phyloP scores from a whole-genome alignment of 345 rosid species.

The Salix caprea region DNA sequence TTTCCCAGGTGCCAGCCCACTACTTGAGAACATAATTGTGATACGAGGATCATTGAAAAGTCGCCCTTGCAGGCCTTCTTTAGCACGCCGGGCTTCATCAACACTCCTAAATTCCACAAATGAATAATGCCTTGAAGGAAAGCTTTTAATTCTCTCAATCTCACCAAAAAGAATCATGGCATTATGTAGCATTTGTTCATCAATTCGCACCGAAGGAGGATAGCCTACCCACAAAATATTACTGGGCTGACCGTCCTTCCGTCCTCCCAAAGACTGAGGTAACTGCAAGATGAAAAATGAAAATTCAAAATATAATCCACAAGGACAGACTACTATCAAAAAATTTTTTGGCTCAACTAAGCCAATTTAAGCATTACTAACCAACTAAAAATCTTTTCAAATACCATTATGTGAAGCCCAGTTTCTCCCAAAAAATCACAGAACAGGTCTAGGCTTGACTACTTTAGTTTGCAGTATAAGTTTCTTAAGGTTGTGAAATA shows the following conservation, averaged over 20 bases:
- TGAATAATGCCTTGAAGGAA: constrained; percentile 73
- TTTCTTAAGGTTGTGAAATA: neutral
- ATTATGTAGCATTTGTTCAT: constrained; percentile 94
- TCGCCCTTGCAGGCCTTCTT: constrained; percentile 91
- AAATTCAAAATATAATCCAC: neutral
- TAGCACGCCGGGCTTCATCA: constrained; percentile 93
- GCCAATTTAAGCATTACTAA: neutral
- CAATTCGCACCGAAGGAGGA: constrained; percentile 86
- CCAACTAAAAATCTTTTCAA: neutral
- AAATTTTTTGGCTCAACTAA: neutral
- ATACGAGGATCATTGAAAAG: constrained; percentile 88
- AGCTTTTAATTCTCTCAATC: constrained; percentile 82
- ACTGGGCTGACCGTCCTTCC: constrained; percentile 70
- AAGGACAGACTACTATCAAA: neutral
- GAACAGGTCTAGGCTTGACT: neutral
- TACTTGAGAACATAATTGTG: constrained; percentile 73
- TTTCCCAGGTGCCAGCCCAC: constrained; percentile 60
- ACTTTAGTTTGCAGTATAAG: neutral
- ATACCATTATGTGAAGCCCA: neutral
- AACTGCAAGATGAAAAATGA: constrained; percentile 31
- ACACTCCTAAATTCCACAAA: constrained; percentile 94
- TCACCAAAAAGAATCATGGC: constrained; percentile 97
- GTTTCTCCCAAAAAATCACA: neutral
- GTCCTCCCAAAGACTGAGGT: constrained; percentile 44
- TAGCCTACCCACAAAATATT: constrained; percentile 87